A percentile compares a stretch with the other conserved stretches of the same genome.
These are phyloP conservation scores for Aphanomyces stellatus DNA, from an alignment of 352 stramenopile species.

Conservation along the genomic window DNA sequence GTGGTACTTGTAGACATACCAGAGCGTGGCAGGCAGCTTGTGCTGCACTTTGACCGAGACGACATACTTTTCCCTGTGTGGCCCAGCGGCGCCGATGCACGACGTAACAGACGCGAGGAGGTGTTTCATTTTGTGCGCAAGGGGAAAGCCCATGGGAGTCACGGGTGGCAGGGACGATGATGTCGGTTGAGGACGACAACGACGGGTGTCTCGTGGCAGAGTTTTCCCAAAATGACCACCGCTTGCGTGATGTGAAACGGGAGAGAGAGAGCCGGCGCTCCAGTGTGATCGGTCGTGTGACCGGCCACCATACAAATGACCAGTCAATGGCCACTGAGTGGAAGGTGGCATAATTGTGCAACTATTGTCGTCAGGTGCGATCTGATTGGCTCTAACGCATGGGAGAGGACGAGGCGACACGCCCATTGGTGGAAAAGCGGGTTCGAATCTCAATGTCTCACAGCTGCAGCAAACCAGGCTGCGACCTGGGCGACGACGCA, in stretches of 20 bases:
- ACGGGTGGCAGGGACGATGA: too few relatives aligned
- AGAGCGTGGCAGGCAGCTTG: conserved; percentile 3
- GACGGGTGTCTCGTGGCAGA: background rate
- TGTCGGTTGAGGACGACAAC: background rate
- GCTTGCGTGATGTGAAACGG: background rate
- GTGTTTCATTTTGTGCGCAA: conserved; percentile 9
- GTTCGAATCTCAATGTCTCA: background rate
- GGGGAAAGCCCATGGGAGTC: too few relatives aligned
- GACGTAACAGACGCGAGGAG: conserved; percentile 18
- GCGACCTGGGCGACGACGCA: background rate
- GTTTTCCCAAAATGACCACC: background rate
- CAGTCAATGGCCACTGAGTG: background rate
- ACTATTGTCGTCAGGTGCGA: background rate
- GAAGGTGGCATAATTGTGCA: background rate
- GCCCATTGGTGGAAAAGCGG: background rate
- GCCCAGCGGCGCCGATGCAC: conserved; percentile 9
- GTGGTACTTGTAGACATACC: conserved; percentile 18
- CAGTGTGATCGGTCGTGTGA: background rate
- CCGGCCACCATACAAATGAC: background rate
- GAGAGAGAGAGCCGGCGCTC: background rate
- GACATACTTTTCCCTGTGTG: conserved; percentile 7
- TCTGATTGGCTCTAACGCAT: background rate
- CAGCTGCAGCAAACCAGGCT: background rate
- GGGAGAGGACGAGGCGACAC: background rate
- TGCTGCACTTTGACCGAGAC: conserved; percentile 2